These are phyloP conservation scores for Tubosaeta brunneosetosa DNA, from an alignment of 768 basidiomycete genomes.

Conservation along the genomic window DNA sequence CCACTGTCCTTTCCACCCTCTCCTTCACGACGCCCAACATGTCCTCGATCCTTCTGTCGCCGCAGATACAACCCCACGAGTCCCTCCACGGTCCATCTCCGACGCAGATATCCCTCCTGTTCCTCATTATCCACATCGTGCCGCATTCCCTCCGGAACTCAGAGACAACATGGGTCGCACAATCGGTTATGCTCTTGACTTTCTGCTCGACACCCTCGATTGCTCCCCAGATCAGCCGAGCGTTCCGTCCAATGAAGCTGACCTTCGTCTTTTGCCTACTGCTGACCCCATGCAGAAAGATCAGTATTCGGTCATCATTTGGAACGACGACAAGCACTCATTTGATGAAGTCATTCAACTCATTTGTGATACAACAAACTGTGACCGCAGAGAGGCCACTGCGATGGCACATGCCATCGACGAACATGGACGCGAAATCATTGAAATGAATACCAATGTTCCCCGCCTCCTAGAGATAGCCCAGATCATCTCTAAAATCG, in stretches of 20 bases:
- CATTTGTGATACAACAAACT: constrained; percentile 49
- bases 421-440: constrained; percentile 74
- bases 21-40: constrained; percentile 26
- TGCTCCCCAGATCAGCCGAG: constrained; percentile 74
- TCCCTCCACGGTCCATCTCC: constrained; percentile 35
- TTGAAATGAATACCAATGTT: constrained; percentile 62
- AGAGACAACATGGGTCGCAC: constrained; percentile 72
- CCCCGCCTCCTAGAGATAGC: constrained; percentile 69
- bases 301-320: constrained; percentile 76
- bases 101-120: constrained; percentile 56
- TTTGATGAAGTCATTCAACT: constrained; percentile 82
- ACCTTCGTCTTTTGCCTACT: constrained; percentile 68
- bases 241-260: constrained; percentile 62
- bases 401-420: constrained; percentile 61
- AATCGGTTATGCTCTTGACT: constrained; percentile 75
- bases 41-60: constrained; percentile 6
- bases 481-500: constrained; percentile 76
- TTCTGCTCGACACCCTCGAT: constrained; percentile 76
- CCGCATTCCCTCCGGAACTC: constrained; percentile 56
- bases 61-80: constrained; percentile 41
- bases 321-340: constrained; percentile 98
- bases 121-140: constrained; percentile 54
- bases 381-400: constrained; percentile 53
- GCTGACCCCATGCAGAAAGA: constrained; percentile 78
- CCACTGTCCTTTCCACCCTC: constrained; percentile 73